Evolutionary conservation across 2,329 filamentous ascomycete species (phyloP).

Genomic region (Stachybotrys chartarum): DNA sequence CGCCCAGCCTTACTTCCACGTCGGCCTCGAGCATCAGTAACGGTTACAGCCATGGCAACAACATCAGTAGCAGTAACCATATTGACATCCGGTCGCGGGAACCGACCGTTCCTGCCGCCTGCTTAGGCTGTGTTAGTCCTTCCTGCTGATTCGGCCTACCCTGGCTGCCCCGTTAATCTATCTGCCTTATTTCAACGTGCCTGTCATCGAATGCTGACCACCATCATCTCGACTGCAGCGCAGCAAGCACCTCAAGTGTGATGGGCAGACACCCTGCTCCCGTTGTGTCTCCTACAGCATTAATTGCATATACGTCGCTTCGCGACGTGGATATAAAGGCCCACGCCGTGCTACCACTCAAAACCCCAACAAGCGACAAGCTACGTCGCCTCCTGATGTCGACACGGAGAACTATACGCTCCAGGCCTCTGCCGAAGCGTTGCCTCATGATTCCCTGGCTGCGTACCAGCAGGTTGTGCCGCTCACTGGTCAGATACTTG

Average conservation of each 20-base stretch:
- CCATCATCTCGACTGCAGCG: constrained; percentile 29
- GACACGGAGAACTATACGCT: constrained; percentile 30
- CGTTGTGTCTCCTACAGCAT: constrained; percentile 53
- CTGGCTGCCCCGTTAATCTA: not conserved
- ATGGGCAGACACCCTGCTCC: constrained; percentile 61
- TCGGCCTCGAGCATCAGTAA: constrained; percentile 1
- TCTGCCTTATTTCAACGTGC: not conserved
- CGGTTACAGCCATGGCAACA: not conserved
- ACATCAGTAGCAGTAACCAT: too few relatives aligned
- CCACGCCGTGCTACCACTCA: constrained; percentile 27
- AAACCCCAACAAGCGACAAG: constrained; percentile 44
- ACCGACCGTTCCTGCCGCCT: not conserved
- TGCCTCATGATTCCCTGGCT: not conserved
- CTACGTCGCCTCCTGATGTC: constrained; percentile 29
- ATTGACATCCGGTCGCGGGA: not conserved
- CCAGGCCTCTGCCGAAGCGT: constrained; percentile 26
- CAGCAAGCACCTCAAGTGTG: constrained; percentile 68
- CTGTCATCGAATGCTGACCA: constrained; percentile 4
- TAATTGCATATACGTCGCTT: constrained; percentile 66
- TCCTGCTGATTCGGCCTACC: not conserved
- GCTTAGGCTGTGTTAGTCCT: not conserved
- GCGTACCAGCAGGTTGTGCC: not conserved
- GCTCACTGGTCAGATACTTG: constrained; percentile 7
- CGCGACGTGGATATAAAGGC: constrained; percentile 68
- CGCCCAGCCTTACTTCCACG: not conserved